phyloP scores from a whole-genome alignment of 2,329 filamentous ascomycete genomes.

The Xylaria sp. region DNA sequence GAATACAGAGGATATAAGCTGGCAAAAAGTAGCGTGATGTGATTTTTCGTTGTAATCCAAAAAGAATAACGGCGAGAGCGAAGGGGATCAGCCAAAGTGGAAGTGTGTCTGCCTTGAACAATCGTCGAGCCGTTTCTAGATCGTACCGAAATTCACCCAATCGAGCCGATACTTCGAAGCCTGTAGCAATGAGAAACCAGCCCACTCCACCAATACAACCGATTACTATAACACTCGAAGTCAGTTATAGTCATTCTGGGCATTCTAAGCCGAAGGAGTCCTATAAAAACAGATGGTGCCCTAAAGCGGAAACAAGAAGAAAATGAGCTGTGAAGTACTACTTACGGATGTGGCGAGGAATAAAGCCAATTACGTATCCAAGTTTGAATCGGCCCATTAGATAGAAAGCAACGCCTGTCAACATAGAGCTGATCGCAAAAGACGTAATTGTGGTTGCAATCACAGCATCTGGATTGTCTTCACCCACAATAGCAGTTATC shows the following conservation, averaged over 20 bases:
- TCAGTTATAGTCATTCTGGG: neutral
- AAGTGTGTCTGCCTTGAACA: slow-evolving; percentile 79
- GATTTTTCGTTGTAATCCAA: slow-evolving; percentile 79
- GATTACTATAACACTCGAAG: slow-evolving; percentile 64
- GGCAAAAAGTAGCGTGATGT: slow-evolving; percentile 88
- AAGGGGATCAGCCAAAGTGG: slow-evolving; percentile 87
- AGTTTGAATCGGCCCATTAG: slow-evolving; percentile 87
- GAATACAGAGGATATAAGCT: slow-evolving; percentile 83
- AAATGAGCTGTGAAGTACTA: neutral
- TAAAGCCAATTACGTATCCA: slow-evolving; percentile 95
- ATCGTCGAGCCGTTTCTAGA: slow-evolving; percentile 76
- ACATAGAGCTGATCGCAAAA: slow-evolving; percentile 88
- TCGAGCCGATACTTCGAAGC: slow-evolving; percentile 91
- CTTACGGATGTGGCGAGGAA: slow-evolving; percentile 83
- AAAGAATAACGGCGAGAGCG: slow-evolving; percentile 77
- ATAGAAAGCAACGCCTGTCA: slow-evolving; percentile 93
- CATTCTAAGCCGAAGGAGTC: neutral
- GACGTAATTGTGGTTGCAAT: slow-evolving; percentile 94
- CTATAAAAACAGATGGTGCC: neutral
- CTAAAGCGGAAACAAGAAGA: neutral
- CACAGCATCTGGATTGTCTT: slow-evolving; percentile 83
- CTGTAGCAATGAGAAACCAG: slow-evolving; percentile 92
- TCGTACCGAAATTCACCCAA: slow-evolving; percentile 88
- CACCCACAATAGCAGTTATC: slow-evolving; percentile 81
- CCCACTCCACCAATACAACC: slow-evolving; percentile 98